phyloP scores from a whole-genome alignment of 257 asterid species.

The Agastache rugosa region DNA sequence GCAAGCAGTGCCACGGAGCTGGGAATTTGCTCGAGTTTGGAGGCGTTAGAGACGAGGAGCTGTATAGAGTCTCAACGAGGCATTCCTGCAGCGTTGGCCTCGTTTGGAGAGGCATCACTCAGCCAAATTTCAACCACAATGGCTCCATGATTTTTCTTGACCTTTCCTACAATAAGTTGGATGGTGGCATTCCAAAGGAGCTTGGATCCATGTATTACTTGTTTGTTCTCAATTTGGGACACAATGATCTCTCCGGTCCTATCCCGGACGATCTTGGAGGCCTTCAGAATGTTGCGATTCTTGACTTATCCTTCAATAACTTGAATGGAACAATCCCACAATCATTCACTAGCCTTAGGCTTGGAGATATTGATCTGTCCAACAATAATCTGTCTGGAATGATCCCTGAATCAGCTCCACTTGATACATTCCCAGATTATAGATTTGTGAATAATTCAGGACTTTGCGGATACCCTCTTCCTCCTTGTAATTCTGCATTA shows the following conservation, averaged over 20 bases:
- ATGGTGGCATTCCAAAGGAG: slow-evolving; percentile 81
- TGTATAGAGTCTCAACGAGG: slow-evolving; percentile 61
- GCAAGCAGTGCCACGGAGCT: slow-evolving; percentile 81
- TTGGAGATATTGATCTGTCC: slow-evolving; percentile 76
- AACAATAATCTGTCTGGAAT: slow-evolving; percentile 77
- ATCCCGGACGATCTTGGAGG: slow-evolving; percentile 81
- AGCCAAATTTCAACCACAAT: slow-evolving; percentile 81
- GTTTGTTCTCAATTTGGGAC: slow-evolving; percentile 72
- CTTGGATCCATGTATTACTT: slow-evolving; percentile 76
- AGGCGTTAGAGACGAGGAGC: slow-evolving; percentile 71
- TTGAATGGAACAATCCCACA: slow-evolving; percentile 74
- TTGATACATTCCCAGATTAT: slow-evolving; percentile 72
- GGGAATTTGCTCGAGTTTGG: slow-evolving; percentile 94
- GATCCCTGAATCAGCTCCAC: slow-evolving; percentile 82
- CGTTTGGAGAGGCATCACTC: slow-evolving; percentile 68
- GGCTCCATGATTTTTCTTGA: slow-evolving; percentile 96
- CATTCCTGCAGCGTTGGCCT: slow-evolving; percentile 74
- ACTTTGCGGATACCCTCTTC: slow-evolving; percentile 89
- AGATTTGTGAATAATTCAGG: slow-evolving; percentile 76
- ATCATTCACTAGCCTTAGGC: slow-evolving; percentile 62
- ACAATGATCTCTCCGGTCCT: slow-evolving; percentile 72
- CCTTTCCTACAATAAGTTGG: slow-evolving; percentile 72
- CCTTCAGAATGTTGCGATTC: slow-evolving; percentile 70
- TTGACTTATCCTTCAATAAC: slow-evolving; percentile 74
- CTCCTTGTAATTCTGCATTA: slow-evolving; percentile 46